Evolutionary conservation across 2,329 filamentous ascomycete species (phyloP).

Genomic region (Diaporthe australafricana): DNA sequence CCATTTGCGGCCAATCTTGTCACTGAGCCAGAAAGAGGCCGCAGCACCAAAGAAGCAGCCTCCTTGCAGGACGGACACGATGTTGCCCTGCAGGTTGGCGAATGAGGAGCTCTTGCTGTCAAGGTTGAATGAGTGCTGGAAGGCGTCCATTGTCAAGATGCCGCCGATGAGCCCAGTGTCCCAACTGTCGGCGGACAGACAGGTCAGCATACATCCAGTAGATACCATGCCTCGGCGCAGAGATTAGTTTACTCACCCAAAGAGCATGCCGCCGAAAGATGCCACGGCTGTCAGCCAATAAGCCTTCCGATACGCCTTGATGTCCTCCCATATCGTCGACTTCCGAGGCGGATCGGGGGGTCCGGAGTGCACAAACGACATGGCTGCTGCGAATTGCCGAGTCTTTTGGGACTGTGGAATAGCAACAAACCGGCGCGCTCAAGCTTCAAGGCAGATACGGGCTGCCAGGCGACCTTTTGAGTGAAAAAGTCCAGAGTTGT

Average conservation of each 20-base stretch:
- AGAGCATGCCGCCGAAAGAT: constrained; percentile 37
- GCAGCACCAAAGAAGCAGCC: constrained; percentile 38
- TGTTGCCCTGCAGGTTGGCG: constrained; percentile 49
- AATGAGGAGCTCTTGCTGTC: constrained; percentile 32
- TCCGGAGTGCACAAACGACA: constrained; percentile 15
- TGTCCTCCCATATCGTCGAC: constrained; percentile 31
- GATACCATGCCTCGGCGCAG: too few relatives aligned
- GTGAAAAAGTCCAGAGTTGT: neutral
- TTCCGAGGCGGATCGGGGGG: constrained; percentile 1
- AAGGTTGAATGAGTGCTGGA: constrained; percentile 36
- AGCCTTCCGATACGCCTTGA: constrained; percentile 28
- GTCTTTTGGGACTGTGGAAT: neutral
- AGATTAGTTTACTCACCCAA: constrained; percentile 20
- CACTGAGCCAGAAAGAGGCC: constrained; percentile 57
- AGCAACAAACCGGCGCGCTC: neutral
- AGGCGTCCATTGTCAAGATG: constrained; percentile 37
- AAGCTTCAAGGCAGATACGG: neutral
- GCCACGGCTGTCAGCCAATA: constrained; percentile 35
- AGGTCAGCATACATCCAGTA: neutral
- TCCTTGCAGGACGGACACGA: constrained; percentile 43
- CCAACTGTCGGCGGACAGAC: constrained; percentile 11
- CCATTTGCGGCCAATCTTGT: constrained; percentile 56
- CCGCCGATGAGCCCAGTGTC: constrained; percentile 37
- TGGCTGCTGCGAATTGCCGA: neutral
- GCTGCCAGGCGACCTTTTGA: neutral